Base-by-base conservation (phyloP, 768 basidiomycete genomes). In the Lactarius quietus region DNA sequence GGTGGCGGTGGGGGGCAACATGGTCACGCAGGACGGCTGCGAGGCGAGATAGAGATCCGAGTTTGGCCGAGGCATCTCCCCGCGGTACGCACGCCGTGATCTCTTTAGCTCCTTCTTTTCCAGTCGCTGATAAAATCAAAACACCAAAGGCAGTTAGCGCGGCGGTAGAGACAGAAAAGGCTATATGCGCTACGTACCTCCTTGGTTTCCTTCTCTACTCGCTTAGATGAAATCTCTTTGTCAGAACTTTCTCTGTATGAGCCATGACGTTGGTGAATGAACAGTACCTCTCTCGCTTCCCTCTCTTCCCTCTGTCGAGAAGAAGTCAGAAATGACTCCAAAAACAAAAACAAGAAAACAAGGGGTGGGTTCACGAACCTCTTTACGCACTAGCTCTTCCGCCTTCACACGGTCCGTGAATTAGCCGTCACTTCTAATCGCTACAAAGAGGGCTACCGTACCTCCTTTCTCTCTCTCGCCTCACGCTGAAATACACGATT, bases 401-500 rank as follows among this genome's bases (percentile, higher is more conserved):
- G 83, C 82, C 77, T 82, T 70, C 43, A n/a, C 38, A 43, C 62
- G 41, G 31, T 31, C 17, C 8, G 20, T 10, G 33, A 31, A 57
- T 33, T 20, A 68, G 57, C 55, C 63, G 53, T 57, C 57, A 33
- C 58, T 5, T 15, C 15, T 12, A 59, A 20, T 26, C 51, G 15
- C 59, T 56, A 26, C 36, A 66, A 62, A 63, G 69, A 59, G 31
- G 18, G 45, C 6, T 60, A n/a, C 29, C 68, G 39, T 75, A 80
- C 82, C 76, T 90, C 90, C 69, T 85, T 84, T 78, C 87, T 89
- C 75, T 92, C 90, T 74, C 88, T 88, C 29, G 89, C 88, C 73
- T 92, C 91, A 57, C 85, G 86, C 89, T 93, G 72, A 35, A 57
- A 67, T 67, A 52, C 65, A 59, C 29, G 57, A 61, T 59, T 28